phyloP scores from a whole-genome alignment of 345 rosid genomes.

The Arabidopsis thaliana region DNA sequence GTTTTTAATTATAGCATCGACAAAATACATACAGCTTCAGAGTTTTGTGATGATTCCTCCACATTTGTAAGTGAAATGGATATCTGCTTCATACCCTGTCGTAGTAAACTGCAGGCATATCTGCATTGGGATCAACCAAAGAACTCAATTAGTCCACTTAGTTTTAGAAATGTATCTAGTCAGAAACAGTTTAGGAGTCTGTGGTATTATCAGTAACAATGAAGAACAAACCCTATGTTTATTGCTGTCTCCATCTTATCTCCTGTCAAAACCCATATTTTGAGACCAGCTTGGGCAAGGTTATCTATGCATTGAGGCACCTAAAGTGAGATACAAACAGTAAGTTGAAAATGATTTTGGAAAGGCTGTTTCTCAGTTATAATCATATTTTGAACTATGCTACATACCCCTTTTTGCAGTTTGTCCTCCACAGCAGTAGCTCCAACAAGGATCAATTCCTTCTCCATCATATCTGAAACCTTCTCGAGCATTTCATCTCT shows the following conservation, averaged over 20 bases:
- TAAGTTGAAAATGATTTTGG: conserved; percentile 24
- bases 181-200: background rate
- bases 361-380: conserved; percentile 5
- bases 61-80: conserved; percentile 34
- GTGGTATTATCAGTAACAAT: conserved; percentile 6
- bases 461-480: conserved; percentile 74
- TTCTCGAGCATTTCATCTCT: conserved; percentile 70
- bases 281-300: conserved; percentile 87
- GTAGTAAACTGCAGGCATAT: conserved; percentile 79
- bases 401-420: conserved; percentile 78
- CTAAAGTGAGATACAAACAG: conserved; percentile 44
- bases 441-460: conserved; percentile 69
- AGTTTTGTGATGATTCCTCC: conserved; percentile 39
- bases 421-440: conserved; percentile 84
- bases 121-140: conserved; percentile 51
- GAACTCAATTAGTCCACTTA: conserved; percentile 27
- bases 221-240: conserved; percentile 67
- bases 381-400: conserved; percentile 2
- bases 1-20: conserved; percentile 18
- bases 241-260: conserved; percentile 89
- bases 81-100: conserved; percentile 76
- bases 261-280: conserved; percentile 89
- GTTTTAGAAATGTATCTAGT: conserved; percentile 29
- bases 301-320: conserved; percentile 89
- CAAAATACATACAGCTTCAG: conserved; percentile 44